Evolutionary conservation across 2,329 filamentous ascomycete species (phyloP), one percentile per base, ranked within the genome.

Genomic region (Fulvia fulva): DNA sequence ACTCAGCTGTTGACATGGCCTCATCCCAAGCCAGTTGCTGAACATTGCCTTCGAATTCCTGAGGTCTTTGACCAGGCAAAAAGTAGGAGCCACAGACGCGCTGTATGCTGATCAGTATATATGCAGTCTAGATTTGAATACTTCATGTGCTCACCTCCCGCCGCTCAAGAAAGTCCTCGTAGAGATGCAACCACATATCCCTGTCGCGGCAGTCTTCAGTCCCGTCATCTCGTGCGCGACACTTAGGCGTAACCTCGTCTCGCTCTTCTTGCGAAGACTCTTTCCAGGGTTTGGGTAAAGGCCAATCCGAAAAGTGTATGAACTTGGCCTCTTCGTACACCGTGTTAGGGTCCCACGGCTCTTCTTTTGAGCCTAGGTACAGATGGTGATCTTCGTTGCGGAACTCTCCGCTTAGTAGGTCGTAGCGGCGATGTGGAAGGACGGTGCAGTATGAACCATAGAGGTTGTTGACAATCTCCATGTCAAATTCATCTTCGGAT

Each of bases 251-350:
- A 5, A 30, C 11, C 3, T 22, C 37, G n/a, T 53, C 51, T 21
- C 50, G 21, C n/a, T n/a, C 6, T 26, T 51, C 22, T 43, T 32
- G 23, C n/a, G 28, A 49, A 6, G 51, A 71, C 66, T 68, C 67
- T 73, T 70, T 76, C 73, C 51, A 83, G 2, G 83, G 83, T 63
- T 90, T 90, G 0, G 86, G 85, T 5, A 88, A 65, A 0, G 87
- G 87, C 83, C 83, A 88, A 67, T 90, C 87, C 12, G 83, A 87
- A 69, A 89, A 90, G 70, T 90, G 87, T 1, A 90, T 75, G 5
- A 87, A 78, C 62, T 87, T 88, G 6, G 85, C 83, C 65, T 88
- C 84, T 14, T 78, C 78, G 53, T 83, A 76, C 1, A 79, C 77
- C 43, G 70, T 72, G 23, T 84, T 74, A 0, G 86, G 78, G 65